A percentile compares a stretch with the other conserved stretches of the same genome.
Conservation (phyloP, 2,329 filamentous ascomycete species). For the Pseudopyrenochaeta lycopersici region DNA sequence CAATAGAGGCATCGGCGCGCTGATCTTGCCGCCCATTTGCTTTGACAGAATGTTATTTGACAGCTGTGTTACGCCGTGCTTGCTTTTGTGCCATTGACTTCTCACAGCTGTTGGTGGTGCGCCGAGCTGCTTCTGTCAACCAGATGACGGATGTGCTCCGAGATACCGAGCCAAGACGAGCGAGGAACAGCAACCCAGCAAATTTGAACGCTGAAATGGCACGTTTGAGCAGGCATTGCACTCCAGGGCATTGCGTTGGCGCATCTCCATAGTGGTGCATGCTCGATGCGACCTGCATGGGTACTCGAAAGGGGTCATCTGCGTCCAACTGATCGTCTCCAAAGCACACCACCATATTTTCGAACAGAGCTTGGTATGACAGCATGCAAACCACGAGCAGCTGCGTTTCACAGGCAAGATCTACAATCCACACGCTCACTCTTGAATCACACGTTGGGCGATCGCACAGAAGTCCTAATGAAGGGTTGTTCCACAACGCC, state of each 20-base stretch:
- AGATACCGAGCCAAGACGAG: neutral
- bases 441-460: neutral
- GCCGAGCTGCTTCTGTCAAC: slow-evolving; percentile 3
- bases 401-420: neutral
- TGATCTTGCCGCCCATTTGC: slow-evolving; percentile 11
- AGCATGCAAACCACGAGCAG: neutral
- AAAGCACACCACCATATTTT: neutral
- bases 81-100: neutral
- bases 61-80: neutral
- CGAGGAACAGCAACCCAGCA: neutral
- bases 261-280: neutral
- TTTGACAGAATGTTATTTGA: neutral
- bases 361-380: slow-evolving; percentile 7
- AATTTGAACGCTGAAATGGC: neutral
- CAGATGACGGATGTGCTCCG: neutral
- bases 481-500: too few relatives aligned
- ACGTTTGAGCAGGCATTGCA: neutral
- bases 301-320: neutral
- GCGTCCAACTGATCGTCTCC: slow-evolving; percentile 2
- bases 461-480: neutral
- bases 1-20: slow-evolving; percentile 8
- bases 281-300: neutral
- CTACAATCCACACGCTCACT: neutral
- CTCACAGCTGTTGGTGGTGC: neutral
- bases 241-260: neutral